Percentiles rank a stretch among this genome's conserved stretches.
phyloP scores from a whole-genome alignment of 2,329 filamentous ascomycete genomes.

The Salinomyces thailandicus region DNA sequence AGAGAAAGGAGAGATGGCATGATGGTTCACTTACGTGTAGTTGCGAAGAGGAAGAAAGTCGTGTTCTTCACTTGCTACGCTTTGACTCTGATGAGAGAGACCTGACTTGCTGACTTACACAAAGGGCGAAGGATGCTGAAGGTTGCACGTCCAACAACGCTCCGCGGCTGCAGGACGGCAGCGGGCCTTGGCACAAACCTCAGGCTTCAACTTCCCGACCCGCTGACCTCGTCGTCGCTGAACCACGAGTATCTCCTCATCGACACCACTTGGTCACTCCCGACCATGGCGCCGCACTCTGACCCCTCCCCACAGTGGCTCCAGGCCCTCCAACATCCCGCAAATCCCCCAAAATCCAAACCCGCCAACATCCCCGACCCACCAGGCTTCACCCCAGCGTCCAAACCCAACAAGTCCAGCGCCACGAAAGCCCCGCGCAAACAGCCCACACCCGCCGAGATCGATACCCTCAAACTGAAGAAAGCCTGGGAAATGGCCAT shows the following conservation, averaged over 20 bases:
- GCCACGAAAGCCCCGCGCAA: constrained; percentile 41
- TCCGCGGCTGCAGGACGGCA: too few relatives aligned
- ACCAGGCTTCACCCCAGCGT: constrained; percentile 60
- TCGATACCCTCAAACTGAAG: constrained; percentile 92
- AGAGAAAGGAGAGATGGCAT: not conserved
- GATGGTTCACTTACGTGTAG: not conserved
- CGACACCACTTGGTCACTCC: too few relatives aligned
- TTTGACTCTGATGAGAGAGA: too few relatives aligned
- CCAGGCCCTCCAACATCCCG: constrained; percentile 61
- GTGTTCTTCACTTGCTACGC: too few relatives aligned
- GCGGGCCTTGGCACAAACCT: constrained; percentile 16
- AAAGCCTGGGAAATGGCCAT: constrained; percentile 98
- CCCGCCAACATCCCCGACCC: constrained; percentile 66
- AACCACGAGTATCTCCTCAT: too few relatives aligned
- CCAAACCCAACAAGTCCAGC: constrained; percentile 10
- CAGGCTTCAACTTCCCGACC: not conserved
- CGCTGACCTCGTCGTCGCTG: too few relatives aligned
- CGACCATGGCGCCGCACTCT: constrained; percentile 38
- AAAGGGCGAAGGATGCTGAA: too few relatives aligned
- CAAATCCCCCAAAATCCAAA: constrained; percentile 52
- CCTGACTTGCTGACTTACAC: too few relatives aligned
- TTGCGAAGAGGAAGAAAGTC: too few relatives aligned
- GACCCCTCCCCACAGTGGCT: constrained; percentile 92
- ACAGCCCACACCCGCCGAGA: constrained; percentile 67
- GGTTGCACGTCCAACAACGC: too few relatives aligned